Evolutionary conservation across 441 rosid species (phyloP).

Genomic region (Populus hybrid): DNA sequence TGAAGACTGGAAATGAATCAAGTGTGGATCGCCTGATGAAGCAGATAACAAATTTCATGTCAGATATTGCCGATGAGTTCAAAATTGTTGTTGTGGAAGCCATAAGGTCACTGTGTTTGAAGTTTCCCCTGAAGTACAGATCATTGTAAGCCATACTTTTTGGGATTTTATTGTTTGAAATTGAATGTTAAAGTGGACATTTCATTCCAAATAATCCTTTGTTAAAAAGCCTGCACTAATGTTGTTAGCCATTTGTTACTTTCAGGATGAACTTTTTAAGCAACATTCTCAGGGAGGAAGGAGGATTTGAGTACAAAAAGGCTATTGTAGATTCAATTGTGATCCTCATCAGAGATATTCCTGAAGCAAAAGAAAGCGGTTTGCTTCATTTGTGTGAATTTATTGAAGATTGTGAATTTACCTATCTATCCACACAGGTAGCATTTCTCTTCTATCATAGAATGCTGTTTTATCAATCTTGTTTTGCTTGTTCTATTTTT

Average conservation of each 20-base stretch:
- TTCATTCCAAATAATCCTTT: neutral
- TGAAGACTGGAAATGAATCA: conserved; percentile 96
- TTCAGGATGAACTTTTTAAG: conserved; percentile 96
- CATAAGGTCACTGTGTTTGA: conserved; percentile 84
- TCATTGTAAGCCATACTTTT: conserved; percentile 51
- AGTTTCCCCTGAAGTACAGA: conserved; percentile 95
- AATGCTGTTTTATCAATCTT: neutral
- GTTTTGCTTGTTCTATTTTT: neutral
- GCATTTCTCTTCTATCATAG: conserved; percentile 11
- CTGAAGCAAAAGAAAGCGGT: conserved; percentile 93
- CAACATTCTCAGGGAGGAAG: conserved; percentile 96
- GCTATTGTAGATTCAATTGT: conserved; percentile 96
- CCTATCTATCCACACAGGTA: conserved; percentile 98
- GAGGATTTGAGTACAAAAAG: conserved; percentile 95
- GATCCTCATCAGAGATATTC: conserved; percentile 87
- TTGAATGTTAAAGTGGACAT: neutral
- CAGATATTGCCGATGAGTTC: conserved; percentile 93
- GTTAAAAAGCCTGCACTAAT: conserved; percentile 3
- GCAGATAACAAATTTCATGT: conserved; percentile 97
- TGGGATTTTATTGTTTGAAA: neutral
- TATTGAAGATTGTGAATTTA: conserved; percentile 99
- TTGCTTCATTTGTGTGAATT: conserved; percentile 95
- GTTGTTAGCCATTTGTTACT: conserved; percentile 12
- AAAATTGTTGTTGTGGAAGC: conserved; percentile 99
- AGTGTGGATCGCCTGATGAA: conserved; percentile 96